phyloP scores from a whole-genome alignment of 2,329 filamentous ascomycete species.

The Cladosporium sp. region DNA sequence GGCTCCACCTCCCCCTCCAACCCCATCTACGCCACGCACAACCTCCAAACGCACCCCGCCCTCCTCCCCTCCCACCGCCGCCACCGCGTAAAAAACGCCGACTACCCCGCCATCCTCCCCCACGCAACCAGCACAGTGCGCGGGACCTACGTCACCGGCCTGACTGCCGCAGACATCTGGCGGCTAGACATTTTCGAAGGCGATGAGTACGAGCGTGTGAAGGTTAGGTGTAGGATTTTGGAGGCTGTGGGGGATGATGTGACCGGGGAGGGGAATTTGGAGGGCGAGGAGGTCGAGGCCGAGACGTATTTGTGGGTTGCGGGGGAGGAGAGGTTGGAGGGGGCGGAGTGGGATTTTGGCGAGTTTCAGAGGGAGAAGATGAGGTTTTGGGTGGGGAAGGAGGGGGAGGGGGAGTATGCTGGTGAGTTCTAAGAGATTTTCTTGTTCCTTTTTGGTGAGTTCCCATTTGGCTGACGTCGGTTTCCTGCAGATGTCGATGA shows the following conservation, averaged over 20 bases:
- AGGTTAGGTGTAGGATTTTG: conserved; percentile 19
- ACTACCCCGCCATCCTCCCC: conserved; percentile 76
- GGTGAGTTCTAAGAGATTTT: conserved; percentile 30
- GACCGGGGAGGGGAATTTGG: conserved; percentile 27
- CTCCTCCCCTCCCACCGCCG: conserved; percentile 70
- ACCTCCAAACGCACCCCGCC: conserved; percentile 66
- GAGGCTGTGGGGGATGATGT: conserved; percentile 25
- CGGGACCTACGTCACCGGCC: conserved; percentile 70
- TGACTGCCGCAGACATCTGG: conserved; percentile 70
- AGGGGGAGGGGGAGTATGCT: conserved; percentile 43
- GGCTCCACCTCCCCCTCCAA: conserved; percentile 48
- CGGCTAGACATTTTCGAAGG: conserved; percentile 83
- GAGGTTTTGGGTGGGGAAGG: conserved; percentile 51
- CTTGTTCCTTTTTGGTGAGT: background rate
- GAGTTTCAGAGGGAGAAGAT: conserved; percentile 75
- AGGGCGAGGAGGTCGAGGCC: conserved; percentile 39
- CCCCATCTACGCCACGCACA: conserved; percentile 40
- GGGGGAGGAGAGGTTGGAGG: conserved; percentile 53
- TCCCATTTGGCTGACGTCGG: conserved; percentile 7
- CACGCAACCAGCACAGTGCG: conserved; percentile 51
- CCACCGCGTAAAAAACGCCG: conserved; percentile 60
- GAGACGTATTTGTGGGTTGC: conserved; percentile 52
- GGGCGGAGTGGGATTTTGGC: conserved; percentile 80
- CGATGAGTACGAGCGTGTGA: conserved; percentile 60
- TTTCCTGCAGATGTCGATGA: conserved; percentile 40